Conservation (phyloP, 2,329 filamentous ascomycete species). For the Curvularia hawaiiensis region DNA sequence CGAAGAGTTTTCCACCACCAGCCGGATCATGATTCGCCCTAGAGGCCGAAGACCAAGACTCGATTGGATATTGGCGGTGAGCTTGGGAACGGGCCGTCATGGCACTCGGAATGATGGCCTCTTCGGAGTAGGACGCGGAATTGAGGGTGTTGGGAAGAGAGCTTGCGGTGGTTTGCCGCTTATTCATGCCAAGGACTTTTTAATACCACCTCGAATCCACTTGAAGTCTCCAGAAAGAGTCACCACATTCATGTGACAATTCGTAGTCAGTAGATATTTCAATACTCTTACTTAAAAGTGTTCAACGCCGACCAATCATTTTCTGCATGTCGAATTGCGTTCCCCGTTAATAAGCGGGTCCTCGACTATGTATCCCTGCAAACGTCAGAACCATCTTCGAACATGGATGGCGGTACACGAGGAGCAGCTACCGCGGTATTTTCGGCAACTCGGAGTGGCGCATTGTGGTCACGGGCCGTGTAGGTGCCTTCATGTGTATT, state of each 20-base stretch:
- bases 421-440: neutral
- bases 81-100: neutral
- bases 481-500: neutral
- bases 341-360: neutral
- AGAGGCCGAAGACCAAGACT: conserved; percentile 15
- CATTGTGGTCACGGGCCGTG: neutral
- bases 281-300: neutral
- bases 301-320: neutral
- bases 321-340: neutral
- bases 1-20: conserved; percentile 10
- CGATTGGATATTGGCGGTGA: conserved; percentile 15
- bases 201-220: neutral
- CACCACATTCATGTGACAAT: neutral
- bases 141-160: conserved; percentile 10
- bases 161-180: neutral
- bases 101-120: conserved; percentile 13
- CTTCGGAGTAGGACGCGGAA: conserved; percentile 17
- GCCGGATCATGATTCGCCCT: conserved; percentile 20
- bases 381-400: neutral
- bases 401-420: neutral
- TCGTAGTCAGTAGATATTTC: neutral
- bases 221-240: neutral
- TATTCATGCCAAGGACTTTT: neutral
- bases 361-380: neutral
- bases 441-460: neutral